Evolutionary conservation across 2,329 filamentous ascomycete genomes (phyloP), one percentile per base, ranked within the genome.

Genomic region (Pseudocercospora vitis): DNA sequence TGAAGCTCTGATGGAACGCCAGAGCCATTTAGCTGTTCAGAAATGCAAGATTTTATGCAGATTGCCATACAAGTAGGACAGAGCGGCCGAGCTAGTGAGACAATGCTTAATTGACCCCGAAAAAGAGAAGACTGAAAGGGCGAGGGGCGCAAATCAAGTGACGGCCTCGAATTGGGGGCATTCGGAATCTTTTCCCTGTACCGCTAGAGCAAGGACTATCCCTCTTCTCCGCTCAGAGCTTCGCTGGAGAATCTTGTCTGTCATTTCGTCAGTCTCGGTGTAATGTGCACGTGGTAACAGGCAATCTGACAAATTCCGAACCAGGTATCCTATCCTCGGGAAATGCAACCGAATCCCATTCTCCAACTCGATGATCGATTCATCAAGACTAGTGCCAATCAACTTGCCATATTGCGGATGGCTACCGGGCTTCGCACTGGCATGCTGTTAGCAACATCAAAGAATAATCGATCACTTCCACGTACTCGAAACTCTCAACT

Each of bases 331-430:
- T 19, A 40, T 24, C 18, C 68, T 63, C 0, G 73, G 72, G 52
- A 74, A 74, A 48, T 75, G 72, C 24, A 73, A 35, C 0, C 60
- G 56, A 18, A 70, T 49, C 8, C 64, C 64, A 56, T 63, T 59
- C 3, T 31, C 29, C 28, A 67, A 47, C 40, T 67, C 64, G 18
- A 70, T 48, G 33, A 68, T 63, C 21, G 64, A 46, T 50, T 68
- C 64, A 28, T 64, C 50, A 18, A 48, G 35, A n/a, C 50, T 58
- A 2, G 62, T 59, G 1, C 61, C 65, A 6, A 67, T 37, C 12
- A 69, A 56, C 44, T 61, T 68, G 33, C 67, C 67, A 28, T 48
- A 53, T 47, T 68, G 65, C n/a, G 64, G 65, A 37, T 65, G 61
- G 1, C 50, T 55, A 9, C 64, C 65, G 21, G 66, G 61, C 19